Base-by-base conservation (phyloP, 2,329 filamentous ascomycete genomes). In the Cordyceps fumosorosea region DNA sequence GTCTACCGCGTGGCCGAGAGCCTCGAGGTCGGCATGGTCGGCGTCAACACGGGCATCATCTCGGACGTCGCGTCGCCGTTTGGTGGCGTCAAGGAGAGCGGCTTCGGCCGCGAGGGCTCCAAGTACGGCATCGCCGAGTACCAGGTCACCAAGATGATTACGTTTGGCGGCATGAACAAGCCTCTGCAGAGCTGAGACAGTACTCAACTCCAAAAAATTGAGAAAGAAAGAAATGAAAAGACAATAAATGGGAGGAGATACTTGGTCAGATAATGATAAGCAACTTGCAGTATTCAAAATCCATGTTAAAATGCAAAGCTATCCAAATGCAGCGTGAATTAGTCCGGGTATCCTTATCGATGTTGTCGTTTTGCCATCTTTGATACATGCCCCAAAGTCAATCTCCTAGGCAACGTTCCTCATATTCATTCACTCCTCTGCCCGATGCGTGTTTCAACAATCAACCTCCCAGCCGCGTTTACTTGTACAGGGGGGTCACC, bases 1-100 rank as follows among this genome's bases (percentile, higher is more conserved):
- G 80, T 85, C 32, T 77, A 80, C 67, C 79, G 87, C 54, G 82
- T 90, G 0, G 84, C 86, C 0, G 87, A 90, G 75, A 81, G 81
- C 18, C 77, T 96, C 45, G 89, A 96, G 72, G 89, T 93, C 1
- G 91, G 91, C 59, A 96, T 96, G 91, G 85, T 96, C 1, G 91
- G 90, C 61, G 85, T 93, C 64, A 93, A 93, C 75, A 92, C 89
- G 0, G 90, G 90, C 32, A 68, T 88, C 56, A 82, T 86, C 65
- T 84, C 82, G 2, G 84, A 86, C 64, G 76, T 79, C 12, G 82
- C 82, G 0, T 73, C 81, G 60, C 84, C 84, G 0, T 95, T 95
- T 70, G 90, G 90, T 18, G 90, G 90, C 66, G 87, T 95, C 52
- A 95, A 95, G 77, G 81, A 92, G 76, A 90, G 86, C 68, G 90